Conservation (phyloP, 257 asterid genomes). For the Solanum etuberosum region DNA sequence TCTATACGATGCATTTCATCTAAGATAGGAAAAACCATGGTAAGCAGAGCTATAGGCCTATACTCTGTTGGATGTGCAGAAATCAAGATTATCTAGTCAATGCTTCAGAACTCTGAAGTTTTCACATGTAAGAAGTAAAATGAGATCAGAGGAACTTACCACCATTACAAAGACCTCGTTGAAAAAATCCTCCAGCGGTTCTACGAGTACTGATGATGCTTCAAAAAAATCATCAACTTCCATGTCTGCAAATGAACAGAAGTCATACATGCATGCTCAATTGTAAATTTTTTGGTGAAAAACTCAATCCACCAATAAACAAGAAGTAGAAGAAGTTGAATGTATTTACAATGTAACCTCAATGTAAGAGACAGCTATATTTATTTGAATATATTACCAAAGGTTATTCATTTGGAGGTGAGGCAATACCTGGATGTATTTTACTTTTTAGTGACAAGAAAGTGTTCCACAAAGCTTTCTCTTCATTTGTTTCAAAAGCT, state of each 20-base stretch:
- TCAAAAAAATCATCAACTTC: conserved; percentile 88
- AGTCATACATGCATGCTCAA: neutral
- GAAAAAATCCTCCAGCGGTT: conserved; percentile 84
- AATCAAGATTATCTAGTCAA: neutral
- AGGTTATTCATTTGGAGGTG: neutral
- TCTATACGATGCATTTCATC: neutral
- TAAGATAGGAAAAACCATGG: neutral
- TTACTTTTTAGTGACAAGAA: conserved; percentile 52
- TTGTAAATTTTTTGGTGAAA: neutral
- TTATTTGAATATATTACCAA: neutral
- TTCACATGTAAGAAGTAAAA: neutral
- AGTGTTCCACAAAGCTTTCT: conserved; percentile 71
- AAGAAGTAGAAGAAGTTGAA: neutral
- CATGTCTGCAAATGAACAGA: conserved; percentile 39
- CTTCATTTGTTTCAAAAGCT: conserved; percentile 70
- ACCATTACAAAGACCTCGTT: conserved; percentile 85
- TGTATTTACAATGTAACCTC: neutral
- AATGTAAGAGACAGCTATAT: neutral
- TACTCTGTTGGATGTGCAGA: neutral
- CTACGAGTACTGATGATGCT: conserved; percentile 48
- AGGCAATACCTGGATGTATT: conserved; percentile 50
- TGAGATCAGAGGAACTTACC: conserved; percentile 42
- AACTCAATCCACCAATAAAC: neutral
- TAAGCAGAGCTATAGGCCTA: neutral
- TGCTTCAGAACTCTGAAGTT: neutral